These are phyloP conservation scores for Haberlea rhodopensis DNA, from an alignment of 257 asterid genomes.

Conservation along the genomic window DNA sequence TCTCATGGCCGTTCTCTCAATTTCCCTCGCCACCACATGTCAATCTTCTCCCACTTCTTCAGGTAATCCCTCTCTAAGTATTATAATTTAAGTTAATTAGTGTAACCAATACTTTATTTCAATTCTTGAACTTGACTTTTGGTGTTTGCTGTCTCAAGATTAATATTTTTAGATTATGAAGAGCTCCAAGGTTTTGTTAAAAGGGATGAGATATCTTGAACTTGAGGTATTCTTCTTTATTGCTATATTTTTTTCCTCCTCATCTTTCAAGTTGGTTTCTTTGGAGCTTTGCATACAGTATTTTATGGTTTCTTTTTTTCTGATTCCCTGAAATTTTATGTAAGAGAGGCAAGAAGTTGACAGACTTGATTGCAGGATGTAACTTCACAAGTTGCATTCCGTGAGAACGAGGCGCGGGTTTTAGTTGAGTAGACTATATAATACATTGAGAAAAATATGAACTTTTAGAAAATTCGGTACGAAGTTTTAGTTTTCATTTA, in stretches of 20 bases:
- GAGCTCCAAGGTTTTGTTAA: constrained; percentile 63
- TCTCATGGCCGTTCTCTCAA: constrained; percentile 27
- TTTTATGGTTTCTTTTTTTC: neutral
- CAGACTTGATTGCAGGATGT: too few relatives aligned
- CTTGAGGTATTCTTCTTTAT: constrained; percentile 49
- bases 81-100: neutral
- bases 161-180: constrained; percentile 16
- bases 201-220: constrained; percentile 78
- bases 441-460: neutral
- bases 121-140: neutral
- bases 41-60: constrained; percentile 26
- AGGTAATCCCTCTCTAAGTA: constrained; percentile 15
- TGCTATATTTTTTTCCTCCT: neutral
- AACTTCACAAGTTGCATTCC: too few relatives aligned
- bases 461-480: neutral
- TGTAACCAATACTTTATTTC: neutral
- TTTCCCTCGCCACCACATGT: constrained; percentile 33
- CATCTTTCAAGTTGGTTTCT: too few relatives aligned
- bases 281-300: too few relatives aligned
- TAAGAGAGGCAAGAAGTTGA: too few relatives aligned
- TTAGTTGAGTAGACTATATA: neutral
- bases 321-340: too few relatives aligned
- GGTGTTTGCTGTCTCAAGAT: neutral
- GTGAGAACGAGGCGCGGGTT: neutral
- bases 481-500: neutral